Evolutionary conservation across 2,329 filamentous ascomycete species (phyloP), one percentile per base, ranked within the genome.

Genomic region (Aureobasidium lini): DNA sequence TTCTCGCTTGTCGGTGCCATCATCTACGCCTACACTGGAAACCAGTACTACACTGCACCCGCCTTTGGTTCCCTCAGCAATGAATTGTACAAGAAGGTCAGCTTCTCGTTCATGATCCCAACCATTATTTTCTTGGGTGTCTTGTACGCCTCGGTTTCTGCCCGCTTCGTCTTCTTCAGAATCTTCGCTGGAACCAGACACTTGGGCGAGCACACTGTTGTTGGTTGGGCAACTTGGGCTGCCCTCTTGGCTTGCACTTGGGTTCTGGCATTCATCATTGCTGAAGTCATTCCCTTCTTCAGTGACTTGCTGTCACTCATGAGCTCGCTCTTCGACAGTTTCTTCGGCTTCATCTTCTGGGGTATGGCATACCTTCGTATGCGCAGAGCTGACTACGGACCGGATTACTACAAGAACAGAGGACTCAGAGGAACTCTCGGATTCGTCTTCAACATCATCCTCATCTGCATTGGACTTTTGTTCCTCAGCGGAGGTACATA

Each of bases 301-400:
- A 85, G 84, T 68, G 79, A 84, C 59, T 73, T 90, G 13, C 75
- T 90, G 11, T 82, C 82, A 2, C 71, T 89, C 62, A 89, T 91
- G 86, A 88, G 85, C n/a, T 90, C 90, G 4, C 81, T 96, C 1
- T 96, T 96, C 69, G 90, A 96, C 74, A 93, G 88, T 57, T 93
- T 91, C 80, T 93, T 93, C 67, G 92, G 92, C 28, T 96, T 96
- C 78, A 95, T 96, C 69, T 96, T 96, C 78, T 96, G 89, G 89
- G 89, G 87, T 11, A 81, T 90, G 1, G 89, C 88, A 0, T 93
- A 90, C 69, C 82, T 91, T 68, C 82, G 87, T 59, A 89, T 93
- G 87, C 81, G 88, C 49, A 76, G 76, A 18, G 86, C 82, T 1
- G 86, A 89, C 63, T 79, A 83, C 37, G 78, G 80, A 6, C 69